Base-by-base conservation (phyloP, 2,329 filamentous ascomycete species). In the Daldinia sp. region DNA sequence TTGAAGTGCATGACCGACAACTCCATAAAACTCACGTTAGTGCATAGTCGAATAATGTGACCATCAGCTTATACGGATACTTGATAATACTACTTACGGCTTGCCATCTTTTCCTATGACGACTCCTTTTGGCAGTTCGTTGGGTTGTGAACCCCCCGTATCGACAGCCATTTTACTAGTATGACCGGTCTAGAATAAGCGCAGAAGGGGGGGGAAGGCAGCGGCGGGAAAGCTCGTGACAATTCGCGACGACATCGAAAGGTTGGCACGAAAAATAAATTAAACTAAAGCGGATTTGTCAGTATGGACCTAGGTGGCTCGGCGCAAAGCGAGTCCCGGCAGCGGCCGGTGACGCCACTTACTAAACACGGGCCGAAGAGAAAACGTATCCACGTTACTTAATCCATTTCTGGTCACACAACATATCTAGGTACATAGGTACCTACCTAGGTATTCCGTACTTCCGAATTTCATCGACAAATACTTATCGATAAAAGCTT, bases 31-130 rank as follows among this genome's bases (percentile, higher is more conserved):
- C 37, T n/a, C 23, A 30, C 50, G 48, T 67, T 39, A 67, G 45
- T 58, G 45, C 35, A 15, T 15, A 3, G 17, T 21, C 29, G 29
- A 19, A 49, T 29, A 54, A 29, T 17, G 17, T 32, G 29, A 61
- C 35, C 15, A 17, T 21, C 6, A 15, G 50, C n/a, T 11, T 8
- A 30, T 39, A n/a, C 8, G 25, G 45, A 45, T 29, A 39, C 58
- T 19, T 30, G 45, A 45, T 29, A 39, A 59, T 19, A 77, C 89
- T 27, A 79, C 90, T 81, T 79, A 94, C 92, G 92, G 92, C 78
- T 95, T 95, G 58, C 92, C 92, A 79, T 95, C 91, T 66, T 90
- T 90, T 45, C 89, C 92, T 32, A 94, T 79, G 34, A 94, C 85
- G 2, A 94, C 82, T 66, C 91, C 90, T 72, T 90, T 91, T 13